Evolutionary conservation across 805 yeast species (phyloP), one percentile per base, ranked within the genome.

Genomic region (Zygotorulaspora florentina): DNA sequence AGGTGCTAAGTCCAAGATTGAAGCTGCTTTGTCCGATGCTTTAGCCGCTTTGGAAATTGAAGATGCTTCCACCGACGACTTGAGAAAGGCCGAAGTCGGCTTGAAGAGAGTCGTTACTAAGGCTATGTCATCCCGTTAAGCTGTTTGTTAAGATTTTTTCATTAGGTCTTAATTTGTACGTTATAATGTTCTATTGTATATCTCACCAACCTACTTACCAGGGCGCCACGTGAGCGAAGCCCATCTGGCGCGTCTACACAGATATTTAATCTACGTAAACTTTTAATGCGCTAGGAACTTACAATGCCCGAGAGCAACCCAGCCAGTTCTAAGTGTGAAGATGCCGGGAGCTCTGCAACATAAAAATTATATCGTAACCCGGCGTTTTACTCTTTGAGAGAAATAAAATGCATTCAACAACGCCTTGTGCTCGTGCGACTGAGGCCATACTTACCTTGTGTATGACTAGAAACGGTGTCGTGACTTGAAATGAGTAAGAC

Each of bases 41-140:
- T 76, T 91, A 78, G 95, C 96, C 68, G 90, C 97, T 73, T 85
- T 91, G 70, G 96, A 90, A 79, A 78, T 93, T 58, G 96, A 91
- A 80, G 98, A 93, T 63, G 81, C 96, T 53, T 68, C 95, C 65
- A 91, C 96, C 72, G 99, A 93, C 70, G 97, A 90, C 76, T 83
- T 78, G 80, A 87, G 98, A 85, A 93, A 88, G 85, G 98, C 99
- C 70, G 98, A 93, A 83, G 88, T 93, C 73, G 84, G 89, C 74
- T 87, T 93, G 74, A 93, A 93, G 89, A 87, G 99, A 77, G 96
- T 91, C 70, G 97, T 91, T 73, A 91, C 96, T 81, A 91, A 89
- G 82, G 97, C 97, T 74, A 87, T 90, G 89, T 86, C 96, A 66
- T 81, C 96, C 74, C 96, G 96, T 82, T 86, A 85, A 83, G 75